Conservation (phyloP, 2,329 filamentous ascomycete species). For the Elsinoe perseae region DNA sequence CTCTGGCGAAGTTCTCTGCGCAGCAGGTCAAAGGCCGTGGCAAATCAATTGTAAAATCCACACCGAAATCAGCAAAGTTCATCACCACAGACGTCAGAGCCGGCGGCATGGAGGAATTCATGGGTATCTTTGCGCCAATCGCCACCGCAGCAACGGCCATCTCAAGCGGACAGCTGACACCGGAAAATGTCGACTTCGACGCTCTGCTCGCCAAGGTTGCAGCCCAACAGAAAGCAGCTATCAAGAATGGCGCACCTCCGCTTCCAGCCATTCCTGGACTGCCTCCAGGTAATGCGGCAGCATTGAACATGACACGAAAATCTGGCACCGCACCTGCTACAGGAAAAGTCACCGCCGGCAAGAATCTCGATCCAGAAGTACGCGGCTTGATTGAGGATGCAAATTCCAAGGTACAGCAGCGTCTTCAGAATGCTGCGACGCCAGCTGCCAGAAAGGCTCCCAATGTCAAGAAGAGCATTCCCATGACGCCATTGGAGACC, state of each 20-base stretch:
- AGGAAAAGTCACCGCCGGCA: constrained; percentile 20
- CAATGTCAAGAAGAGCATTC: constrained; percentile 24
- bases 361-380: constrained; percentile 19
- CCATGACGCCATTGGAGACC: constrained; percentile 29
- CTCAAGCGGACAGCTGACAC: constrained; percentile 37
- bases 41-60: constrained; percentile 20
- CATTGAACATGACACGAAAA: background rate
- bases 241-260: constrained; percentile 23
- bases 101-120: constrained; percentile 44
- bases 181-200: constrained; percentile 30
- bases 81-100: constrained; percentile 45
- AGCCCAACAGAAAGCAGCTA: constrained; percentile 26
- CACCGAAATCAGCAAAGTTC: constrained; percentile 30
- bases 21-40: constrained; percentile 27
- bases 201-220: constrained; percentile 29
- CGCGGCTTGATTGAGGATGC: constrained; percentile 14
- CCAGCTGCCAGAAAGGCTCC: constrained; percentile 17
- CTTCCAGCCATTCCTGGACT: constrained; percentile 11
- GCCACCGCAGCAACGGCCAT: constrained; percentile 44
- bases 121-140: constrained; percentile 45
- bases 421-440: constrained; percentile 21
- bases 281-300: constrained; percentile 10
- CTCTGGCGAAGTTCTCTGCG: constrained; percentile 29
- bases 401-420: constrained; percentile 21
- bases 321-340: constrained; percentile 23